These are phyloP conservation scores for Collybia sp. DNA, from an alignment of 768 basidiomycete species.

Conservation along the genomic window DNA sequence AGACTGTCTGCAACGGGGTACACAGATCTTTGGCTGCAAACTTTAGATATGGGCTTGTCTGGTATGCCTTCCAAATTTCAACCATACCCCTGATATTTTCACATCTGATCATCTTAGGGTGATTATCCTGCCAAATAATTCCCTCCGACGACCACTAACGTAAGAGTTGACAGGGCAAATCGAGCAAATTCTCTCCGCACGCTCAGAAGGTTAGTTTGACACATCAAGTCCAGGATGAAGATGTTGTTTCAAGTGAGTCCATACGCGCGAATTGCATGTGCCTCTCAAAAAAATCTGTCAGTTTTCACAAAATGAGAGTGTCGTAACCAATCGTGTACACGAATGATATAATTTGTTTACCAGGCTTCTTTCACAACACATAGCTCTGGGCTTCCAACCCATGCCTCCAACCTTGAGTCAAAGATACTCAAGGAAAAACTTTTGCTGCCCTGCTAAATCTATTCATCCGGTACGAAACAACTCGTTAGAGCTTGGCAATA, in stretches of 20 bases:
- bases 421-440: no score
- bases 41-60: constrained; percentile 93
- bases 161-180: constrained; percentile 62
- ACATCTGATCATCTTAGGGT: constrained; percentile 14
- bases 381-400: no score
- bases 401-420: no score
- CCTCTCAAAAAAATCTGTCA: constrained; percentile 2
- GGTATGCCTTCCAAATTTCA: constrained; percentile 43
- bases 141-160: background rate
- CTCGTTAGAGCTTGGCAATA: no score
- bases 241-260: constrained; percentile 87
- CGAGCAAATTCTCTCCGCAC: constrained; percentile 90
- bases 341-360: no score
- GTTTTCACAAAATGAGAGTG: constrained; percentile 25
- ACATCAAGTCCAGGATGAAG: constrained; percentile 84
- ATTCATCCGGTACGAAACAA: no score
- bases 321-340: no score
- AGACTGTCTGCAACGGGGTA: constrained; percentile 90
- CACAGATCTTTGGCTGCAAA: constrained; percentile 87
- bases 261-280: constrained; percentile 15
- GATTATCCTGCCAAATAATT: constrained; percentile 1
- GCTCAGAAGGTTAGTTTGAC: constrained; percentile 89
- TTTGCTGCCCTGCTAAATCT: no score
- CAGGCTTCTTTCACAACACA: no score
- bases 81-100: background rate